A percentile compares a stretch with the other conserved stretches of the same genome.
Evolutionary conservation across 2,329 filamentous ascomycete genomes (phyloP).

Genomic region (Fusarium sp.): DNA sequence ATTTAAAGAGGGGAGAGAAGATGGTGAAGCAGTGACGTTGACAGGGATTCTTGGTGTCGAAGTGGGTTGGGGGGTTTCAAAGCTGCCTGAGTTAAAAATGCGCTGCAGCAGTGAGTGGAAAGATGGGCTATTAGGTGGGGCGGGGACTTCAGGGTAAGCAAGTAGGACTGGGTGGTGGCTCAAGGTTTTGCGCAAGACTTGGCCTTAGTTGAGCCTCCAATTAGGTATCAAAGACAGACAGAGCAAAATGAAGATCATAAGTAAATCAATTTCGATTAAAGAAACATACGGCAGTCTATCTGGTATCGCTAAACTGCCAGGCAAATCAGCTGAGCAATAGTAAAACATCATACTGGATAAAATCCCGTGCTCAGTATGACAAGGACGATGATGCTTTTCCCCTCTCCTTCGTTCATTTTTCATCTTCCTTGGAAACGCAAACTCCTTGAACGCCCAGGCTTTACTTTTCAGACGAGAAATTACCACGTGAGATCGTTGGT

Average conservation of each 20-base stretch:
- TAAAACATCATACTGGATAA: slow-evolving; percentile 6
- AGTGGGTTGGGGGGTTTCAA: slow-evolving; percentile 42
- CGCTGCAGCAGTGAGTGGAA: slow-evolving; percentile 5
- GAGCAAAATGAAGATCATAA: not conserved
- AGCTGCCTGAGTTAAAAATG: slow-evolving; percentile 47
- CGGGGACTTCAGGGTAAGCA: slow-evolving; percentile 29
- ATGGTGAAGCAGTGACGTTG: slow-evolving; percentile 46
- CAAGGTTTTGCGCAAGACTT: slow-evolving; percentile 8
- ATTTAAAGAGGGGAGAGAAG: slow-evolving; percentile 30
- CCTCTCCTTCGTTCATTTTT: slow-evolving; percentile 15
- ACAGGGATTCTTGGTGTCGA: slow-evolving; percentile 29
- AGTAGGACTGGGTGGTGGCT: slow-evolving; percentile 16
- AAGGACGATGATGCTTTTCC: not conserved
- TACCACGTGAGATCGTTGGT: slow-evolving; percentile 61
- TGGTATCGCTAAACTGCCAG: slow-evolving; percentile 31
- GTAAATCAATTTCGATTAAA: not conserved
- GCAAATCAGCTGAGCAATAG: slow-evolving; percentile 8
- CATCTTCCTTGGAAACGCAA: slow-evolving; percentile 22
- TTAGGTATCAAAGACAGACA: not conserved
- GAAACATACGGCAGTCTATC: slow-evolving; percentile 27
- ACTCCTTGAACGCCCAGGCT: slow-evolving; percentile 47
- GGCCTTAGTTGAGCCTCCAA: not conserved
- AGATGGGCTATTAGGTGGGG: not conserved
- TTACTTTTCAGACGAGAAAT: slow-evolving; percentile 22
- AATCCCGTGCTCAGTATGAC: slow-evolving; percentile 8